These are phyloP conservation scores for Didymella lethalis DNA, from an alignment of 2,329 filamentous ascomycete species.

Conservation along the genomic window DNA sequence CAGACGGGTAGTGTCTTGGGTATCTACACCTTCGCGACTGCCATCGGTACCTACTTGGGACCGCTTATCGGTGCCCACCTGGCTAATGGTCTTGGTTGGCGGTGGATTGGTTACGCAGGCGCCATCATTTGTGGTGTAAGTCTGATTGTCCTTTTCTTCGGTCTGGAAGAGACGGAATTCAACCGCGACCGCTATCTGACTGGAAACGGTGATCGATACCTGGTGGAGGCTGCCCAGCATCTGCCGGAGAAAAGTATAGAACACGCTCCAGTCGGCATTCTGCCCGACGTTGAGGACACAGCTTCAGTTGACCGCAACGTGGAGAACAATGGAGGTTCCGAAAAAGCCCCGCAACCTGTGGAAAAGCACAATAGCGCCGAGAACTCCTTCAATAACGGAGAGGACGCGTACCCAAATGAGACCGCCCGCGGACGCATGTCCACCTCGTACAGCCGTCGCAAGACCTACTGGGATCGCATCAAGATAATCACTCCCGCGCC, in stretches of 20 bases:
- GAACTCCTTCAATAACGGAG: conserved; percentile 10
- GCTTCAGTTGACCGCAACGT: conserved; percentile 3
- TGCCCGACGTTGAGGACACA: conserved; percentile 8
- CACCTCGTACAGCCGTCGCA: conserved; percentile 36
- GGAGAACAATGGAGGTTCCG: conserved; percentile 1
- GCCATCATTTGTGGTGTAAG: conserved; percentile 29
- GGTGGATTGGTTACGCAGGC: conserved; percentile 29
- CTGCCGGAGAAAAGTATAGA: conserved; percentile 15
- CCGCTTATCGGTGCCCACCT: conserved; percentile 28
- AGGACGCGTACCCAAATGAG: conserved; percentile 8
- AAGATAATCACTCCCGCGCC: conserved; percentile 64
- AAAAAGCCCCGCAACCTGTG: conserved; percentile 18
- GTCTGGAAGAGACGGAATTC: conserved; percentile 30
- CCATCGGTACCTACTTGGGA: conserved; percentile 30
- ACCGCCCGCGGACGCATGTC: conserved; percentile 29
- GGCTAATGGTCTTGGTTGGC: conserved; percentile 28
- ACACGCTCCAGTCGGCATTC: conserved; percentile 9
- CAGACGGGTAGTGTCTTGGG: conserved; percentile 32
- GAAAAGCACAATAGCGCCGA: conserved; percentile 15
- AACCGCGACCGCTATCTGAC: conserved; percentile 26
- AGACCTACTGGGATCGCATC: conserved; percentile 64
- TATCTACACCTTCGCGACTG: conserved; percentile 29
- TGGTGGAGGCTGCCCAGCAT: conserved; percentile 20
- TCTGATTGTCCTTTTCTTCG: conserved; percentile 27
- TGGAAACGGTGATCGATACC: conserved; percentile 11